phyloP scores from a whole-genome alignment of 164 flowering plant genomes.

The Paratinospora sagittata region DNA sequence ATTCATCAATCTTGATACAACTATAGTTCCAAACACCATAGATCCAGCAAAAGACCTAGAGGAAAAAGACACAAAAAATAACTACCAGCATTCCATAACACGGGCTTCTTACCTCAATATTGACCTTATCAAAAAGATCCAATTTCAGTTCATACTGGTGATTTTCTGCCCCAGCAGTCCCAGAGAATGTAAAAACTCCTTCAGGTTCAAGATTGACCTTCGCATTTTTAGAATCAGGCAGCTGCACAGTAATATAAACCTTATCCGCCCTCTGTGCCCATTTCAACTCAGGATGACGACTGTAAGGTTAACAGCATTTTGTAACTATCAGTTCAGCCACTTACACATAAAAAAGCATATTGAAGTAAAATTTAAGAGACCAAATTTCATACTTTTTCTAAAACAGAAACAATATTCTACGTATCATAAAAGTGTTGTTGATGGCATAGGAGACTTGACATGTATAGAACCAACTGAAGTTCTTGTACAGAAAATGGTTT shows the following conservation, averaged over 20 bases:
- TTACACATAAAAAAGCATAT: neutral
- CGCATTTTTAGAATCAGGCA: constrained; percentile 71
- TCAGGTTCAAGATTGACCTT: constrained; percentile 80
- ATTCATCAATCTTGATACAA: too few relatives aligned
- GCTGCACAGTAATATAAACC: constrained; percentile 58
- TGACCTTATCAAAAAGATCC: constrained; percentile 75
- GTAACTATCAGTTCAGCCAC: neutral
- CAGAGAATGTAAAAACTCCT: constrained; percentile 70
- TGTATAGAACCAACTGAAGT: too few relatives aligned
- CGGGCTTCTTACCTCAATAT: constrained; percentile 63
- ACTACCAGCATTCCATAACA: neutral
- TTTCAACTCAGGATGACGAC: constrained; percentile 89
- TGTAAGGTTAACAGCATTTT: constrained; percentile 12
- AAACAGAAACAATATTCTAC: neutral
- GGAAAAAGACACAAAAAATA: too few relatives aligned
- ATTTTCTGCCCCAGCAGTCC: constrained; percentile 56
- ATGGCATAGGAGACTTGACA: neutral
- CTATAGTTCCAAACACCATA: too few relatives aligned
- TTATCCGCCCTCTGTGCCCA: constrained; percentile 93
- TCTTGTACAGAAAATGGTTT: too few relatives aligned
- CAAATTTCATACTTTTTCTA: neutral
- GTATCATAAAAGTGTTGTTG: neutral
- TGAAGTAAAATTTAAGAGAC: neutral
- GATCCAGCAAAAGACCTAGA: too few relatives aligned
- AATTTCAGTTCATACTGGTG: constrained; percentile 62